Evolutionary conservation across 495 filamentous ascomycete species (phyloP).

Genomic region (Trichoderma gamsii): DNA sequence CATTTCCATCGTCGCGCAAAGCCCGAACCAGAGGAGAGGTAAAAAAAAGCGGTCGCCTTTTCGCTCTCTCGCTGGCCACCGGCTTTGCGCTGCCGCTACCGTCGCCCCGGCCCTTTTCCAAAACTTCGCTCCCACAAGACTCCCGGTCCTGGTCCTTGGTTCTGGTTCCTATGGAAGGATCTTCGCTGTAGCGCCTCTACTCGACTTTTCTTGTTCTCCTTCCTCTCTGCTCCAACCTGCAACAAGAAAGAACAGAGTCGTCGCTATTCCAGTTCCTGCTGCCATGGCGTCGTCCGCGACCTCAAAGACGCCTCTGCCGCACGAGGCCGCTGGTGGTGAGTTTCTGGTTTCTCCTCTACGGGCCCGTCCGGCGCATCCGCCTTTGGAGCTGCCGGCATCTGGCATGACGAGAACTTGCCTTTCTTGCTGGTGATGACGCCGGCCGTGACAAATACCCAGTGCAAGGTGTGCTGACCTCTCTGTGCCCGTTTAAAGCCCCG

Average conservation of each 20-base stretch:
- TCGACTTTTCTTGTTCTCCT: background rate
- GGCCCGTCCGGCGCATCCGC: slow-evolving; percentile 7
- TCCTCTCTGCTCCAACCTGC: too few relatives aligned
- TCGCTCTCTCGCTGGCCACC: background rate
- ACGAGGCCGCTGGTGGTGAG: slow-evolving; percentile 2
- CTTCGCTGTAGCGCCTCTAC: background rate
- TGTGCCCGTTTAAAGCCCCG: too few relatives aligned
- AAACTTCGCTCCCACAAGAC: slow-evolving; percentile 4
- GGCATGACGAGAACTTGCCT: too few relatives aligned
- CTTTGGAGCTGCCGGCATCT: background rate
- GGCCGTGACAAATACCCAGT: too few relatives aligned
- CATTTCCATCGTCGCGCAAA: slow-evolving; percentile 5
- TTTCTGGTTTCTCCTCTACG: background rate
- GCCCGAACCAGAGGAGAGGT: background rate
- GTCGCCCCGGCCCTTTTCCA: slow-evolving; percentile 3
- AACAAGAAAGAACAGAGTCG: background rate
- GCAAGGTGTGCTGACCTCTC: too few relatives aligned
- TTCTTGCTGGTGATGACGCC: too few relatives aligned
- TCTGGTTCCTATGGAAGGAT: background rate
- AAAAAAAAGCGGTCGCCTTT: background rate
- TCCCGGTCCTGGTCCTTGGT: background rate
- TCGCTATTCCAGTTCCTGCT: background rate
- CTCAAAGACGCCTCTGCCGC: background rate
- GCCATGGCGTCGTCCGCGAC: background rate
- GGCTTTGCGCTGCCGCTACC: slow-evolving; percentile 8